Conservation (phyloP, 1,139 yeast species). For the Geotrichum bryndzae region DNA sequence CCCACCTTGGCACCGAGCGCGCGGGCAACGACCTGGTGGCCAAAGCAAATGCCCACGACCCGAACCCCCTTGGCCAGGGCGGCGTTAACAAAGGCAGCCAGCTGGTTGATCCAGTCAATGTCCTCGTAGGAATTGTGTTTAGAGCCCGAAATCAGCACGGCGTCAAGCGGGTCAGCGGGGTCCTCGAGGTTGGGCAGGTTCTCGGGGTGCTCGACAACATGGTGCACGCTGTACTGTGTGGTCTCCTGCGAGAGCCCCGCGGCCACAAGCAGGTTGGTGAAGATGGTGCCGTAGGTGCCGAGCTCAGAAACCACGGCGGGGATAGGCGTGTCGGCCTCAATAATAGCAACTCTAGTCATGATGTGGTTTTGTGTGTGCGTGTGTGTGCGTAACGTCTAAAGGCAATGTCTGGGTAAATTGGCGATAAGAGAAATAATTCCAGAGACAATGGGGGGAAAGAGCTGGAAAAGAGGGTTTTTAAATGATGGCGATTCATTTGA, state of each 20-base stretch:
- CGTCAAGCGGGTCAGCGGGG: constrained; percentile 38
- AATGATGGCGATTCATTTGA: no score
- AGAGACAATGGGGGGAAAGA: no score
- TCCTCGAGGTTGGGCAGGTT: constrained; percentile 38
- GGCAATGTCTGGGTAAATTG: neutral
- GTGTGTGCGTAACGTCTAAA: neutral
- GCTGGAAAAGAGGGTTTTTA: no score
- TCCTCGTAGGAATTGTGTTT: constrained; percentile 52
- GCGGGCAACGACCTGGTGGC: constrained; percentile 72
- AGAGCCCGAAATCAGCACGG: constrained; percentile 62
- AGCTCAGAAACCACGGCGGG: constrained; percentile 24
- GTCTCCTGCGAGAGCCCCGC: constrained; percentile 26
- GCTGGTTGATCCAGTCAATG: constrained; percentile 47
- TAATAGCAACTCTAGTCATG: constrained; percentile 26
- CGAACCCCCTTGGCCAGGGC: constrained; percentile 30
- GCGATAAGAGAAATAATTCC: neutral
- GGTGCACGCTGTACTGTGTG: constrained; percentile 38
- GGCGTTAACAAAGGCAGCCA: constrained; percentile 39
- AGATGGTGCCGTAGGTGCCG: constrained; percentile 36
- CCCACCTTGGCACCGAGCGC: constrained; percentile 58
- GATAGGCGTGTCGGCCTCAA: constrained; percentile 33
- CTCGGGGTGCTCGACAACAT: constrained; percentile 39
- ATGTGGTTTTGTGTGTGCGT: neutral
- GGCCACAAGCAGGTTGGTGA: constrained; percentile 27
- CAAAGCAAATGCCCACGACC: constrained; percentile 62